Evolutionary conservation across 257 asterid genomes (phyloP), one percentile per base, ranked within the genome.

Genomic region (Solanum tacnaense): DNA sequence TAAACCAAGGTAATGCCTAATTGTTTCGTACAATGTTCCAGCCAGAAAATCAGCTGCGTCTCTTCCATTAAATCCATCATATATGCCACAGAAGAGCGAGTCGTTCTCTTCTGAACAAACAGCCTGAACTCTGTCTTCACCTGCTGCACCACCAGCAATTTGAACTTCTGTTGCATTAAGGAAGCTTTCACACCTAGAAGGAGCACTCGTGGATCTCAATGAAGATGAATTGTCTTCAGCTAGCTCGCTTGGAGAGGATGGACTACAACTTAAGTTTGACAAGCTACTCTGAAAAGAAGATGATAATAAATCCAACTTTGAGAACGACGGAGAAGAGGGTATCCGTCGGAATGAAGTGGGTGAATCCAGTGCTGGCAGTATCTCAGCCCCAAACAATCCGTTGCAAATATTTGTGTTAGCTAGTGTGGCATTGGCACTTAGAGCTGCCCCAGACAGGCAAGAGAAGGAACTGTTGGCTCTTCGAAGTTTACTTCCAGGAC

Each of bases 41-140:
- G 99, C 98, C 2, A 97, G 96, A 92, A 94, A 97, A 93, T 97
- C 99, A 8, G 99, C 99, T 5, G 99, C 98, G 83, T 97, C 99
- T 86, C 99, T 90, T 39, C 99, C 99, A 86, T 97, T 97, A 87
- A 97, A 97, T 56, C 99, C 99, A 72, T 96, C 99, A 41, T 95
- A 97, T 34, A 97, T 93, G 31, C 90, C 98, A 87, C 99, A 96
- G 86, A 97, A 96, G 58, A 97, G 94, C 93, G 98, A 97, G 34
- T 96, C 96, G 3, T 96, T 95, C 88, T 97, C 99, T 88, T 97
- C 98, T 6, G 99, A 97, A 88, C 98, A 95, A 87, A 97, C 99
- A 4, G 99, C 98, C 89, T 97, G 99, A 49, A 97, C 99, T 88
- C 99, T 92, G 89, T 97, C 99, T 91, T 97, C 99, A 9, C 99